Percentiles rank a stretch among this genome's conserved stretches.
Conservation (phyloP, 495 filamentous ascomycete species). For the Niebla homalea region DNA sequence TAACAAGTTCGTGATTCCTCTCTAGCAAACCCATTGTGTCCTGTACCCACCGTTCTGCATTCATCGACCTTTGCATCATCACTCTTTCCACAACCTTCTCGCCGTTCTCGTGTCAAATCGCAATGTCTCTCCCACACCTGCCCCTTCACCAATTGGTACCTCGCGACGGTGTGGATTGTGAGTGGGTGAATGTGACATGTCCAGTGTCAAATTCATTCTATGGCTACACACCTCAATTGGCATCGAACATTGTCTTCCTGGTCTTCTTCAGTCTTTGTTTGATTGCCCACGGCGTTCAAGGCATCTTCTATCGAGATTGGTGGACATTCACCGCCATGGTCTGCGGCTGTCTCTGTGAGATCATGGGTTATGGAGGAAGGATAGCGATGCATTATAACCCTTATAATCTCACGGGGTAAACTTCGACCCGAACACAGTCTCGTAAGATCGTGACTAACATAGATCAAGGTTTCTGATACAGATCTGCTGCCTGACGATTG, state of each 20-base stretch:
- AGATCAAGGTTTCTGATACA: conserved; percentile 45
- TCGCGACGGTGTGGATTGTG: conserved; percentile 1
- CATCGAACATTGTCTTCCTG: conserved; percentile 46
- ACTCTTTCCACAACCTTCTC: background rate
- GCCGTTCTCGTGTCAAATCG: background rate
- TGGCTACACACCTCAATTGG: conserved; percentile 52
- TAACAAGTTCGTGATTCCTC: too few species aligned
- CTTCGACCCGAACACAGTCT: background rate
- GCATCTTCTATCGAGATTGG: conserved; percentile 46
- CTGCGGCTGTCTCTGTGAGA: conserved; percentile 32
- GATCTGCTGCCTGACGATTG: conserved; percentile 50
- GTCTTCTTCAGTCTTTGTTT: conserved; percentile 38
- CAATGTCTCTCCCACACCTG: background rate
- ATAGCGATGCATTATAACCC: conserved; percentile 45
- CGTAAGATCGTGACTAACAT: background rate
- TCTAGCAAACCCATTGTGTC: too few species aligned
- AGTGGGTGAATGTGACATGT: conserved; percentile 24
- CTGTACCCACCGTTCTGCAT: background rate
- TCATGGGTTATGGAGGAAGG: conserved; percentile 47
- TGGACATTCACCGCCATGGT: conserved; percentile 41
- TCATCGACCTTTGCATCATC: background rate
- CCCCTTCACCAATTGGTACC: background rate
- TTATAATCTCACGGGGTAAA: conserved; percentile 33
- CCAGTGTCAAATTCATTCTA: conserved; percentile 24
- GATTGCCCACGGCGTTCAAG: conserved; percentile 30